Base-by-base conservation (phyloP, 345 rosid species). In the Rhodamnia argentea region DNA sequence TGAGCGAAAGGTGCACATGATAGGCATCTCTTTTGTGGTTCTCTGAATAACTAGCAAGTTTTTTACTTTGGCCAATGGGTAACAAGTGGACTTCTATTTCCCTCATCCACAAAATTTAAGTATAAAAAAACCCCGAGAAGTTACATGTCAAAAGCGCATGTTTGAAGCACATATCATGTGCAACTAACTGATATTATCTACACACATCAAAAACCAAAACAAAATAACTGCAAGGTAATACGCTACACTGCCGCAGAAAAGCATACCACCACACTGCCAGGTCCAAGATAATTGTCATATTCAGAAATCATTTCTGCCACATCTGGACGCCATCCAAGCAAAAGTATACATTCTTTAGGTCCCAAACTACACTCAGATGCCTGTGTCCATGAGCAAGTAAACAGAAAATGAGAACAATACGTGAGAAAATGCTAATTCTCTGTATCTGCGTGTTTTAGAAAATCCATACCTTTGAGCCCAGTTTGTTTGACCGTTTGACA, bases 311-410 rank as follows among this genome's bases (percentile, higher is more conserved):
- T 97, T 86, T 94, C 96, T 58, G 91, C 92, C 89, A 96, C 93
- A 89, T 94, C 98, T 27, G 96, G 89, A 57, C 99, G 98, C 99
- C 99, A 97, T 27, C 99, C 99, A 85, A 97, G 98, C 87, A 97
- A 85, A 85, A 97, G 94, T 90, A 97, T 90, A 85, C 90, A 91
- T 87, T 97, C 99, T 90, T 88, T 95, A 27, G 99, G 99, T 90
- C 99, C 99, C 83, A 84, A 86, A 85, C 89, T 88, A 70, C 88
- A 85, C 76, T 95, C 98, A 37, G 98, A 94, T 87, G 97, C 92
- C 98, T 95, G 89, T 55, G 82, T 84, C 86, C 59, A 87, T 51
- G 52, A 86, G 82, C 52, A 85, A 90, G 27, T n/a, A 87, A 70
- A 59, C 14, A 86, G 52, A 29, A 62, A 62, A 76, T 87, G 37